Evolutionary conservation across 2,329 filamentous ascomycete species (phyloP).

Genomic region (Periconia sp.): DNA sequence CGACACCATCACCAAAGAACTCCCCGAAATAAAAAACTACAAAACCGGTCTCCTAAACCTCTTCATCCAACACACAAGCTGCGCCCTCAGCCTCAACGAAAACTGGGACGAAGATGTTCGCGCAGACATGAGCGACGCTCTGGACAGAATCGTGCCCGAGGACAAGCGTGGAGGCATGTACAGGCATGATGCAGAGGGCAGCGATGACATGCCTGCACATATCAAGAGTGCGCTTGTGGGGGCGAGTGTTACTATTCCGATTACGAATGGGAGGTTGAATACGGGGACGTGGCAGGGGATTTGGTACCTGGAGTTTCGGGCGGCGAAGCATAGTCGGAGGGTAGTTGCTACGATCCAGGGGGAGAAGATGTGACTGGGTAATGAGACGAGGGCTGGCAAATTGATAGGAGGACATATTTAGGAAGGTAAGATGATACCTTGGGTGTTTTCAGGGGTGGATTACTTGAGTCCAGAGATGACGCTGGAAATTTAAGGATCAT

Average conservation of each 20-base stretch:
- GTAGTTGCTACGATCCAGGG: conserved; percentile 95
- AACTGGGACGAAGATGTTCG: conserved; percentile 89
- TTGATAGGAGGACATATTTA: too few species aligned
- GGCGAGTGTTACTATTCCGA: conserved; percentile 88
- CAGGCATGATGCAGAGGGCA: conserved; percentile 83
- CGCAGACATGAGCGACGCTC: conserved; percentile 88
- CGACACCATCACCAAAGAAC: conserved; percentile 69
- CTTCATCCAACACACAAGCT: conserved; percentile 95
- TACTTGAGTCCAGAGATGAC: too few species aligned
- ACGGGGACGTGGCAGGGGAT: conserved; percentile 85
- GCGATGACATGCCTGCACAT: conserved; percentile 96
- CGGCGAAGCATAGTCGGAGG: conserved; percentile 74
- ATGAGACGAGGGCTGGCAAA: too few species aligned
- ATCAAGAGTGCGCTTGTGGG: conserved; percentile 91
- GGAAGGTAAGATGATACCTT: too few species aligned
- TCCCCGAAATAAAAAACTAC: conserved; percentile 84
- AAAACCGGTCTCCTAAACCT: conserved; percentile 77
- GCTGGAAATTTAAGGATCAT: too few species aligned
- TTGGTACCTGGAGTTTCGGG: conserved; percentile 92
- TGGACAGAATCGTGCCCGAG: conserved; percentile 88
- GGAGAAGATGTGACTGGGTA: conserved; percentile 61
- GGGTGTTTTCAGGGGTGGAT: too few species aligned
- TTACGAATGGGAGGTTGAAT: conserved; percentile 79
- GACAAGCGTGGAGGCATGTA: conserved; percentile 72
- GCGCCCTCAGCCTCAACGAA: conserved; percentile 90